Conservation (phyloP, 2,329 filamentous ascomycete genomes). For the Diplocarpon rosae region DNA sequence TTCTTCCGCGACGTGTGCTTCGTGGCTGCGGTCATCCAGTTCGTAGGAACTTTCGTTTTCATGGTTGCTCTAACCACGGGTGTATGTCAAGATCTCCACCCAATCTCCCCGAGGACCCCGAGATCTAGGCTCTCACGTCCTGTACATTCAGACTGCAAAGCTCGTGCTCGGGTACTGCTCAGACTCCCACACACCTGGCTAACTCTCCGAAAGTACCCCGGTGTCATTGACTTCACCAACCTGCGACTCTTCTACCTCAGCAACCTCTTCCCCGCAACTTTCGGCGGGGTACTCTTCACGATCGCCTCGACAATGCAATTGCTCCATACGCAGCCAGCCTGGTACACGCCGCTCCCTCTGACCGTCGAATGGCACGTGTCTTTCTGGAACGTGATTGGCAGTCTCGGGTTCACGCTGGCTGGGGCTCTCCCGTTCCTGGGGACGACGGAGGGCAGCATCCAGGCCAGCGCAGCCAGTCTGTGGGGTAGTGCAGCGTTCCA, state of each 20-base stretch:
- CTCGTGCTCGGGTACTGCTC: too few species aligned
- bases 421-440: conserved; percentile 11
- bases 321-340: conserved; percentile 10
- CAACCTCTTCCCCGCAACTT: conserved; percentile 16
- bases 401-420: conserved; percentile 15
- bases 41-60: conserved; percentile 17
- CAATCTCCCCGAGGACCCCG: too few species aligned
- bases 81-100: too few species aligned
- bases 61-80: conserved; percentile 11
- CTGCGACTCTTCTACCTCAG: conserved; percentile 1
- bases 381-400: conserved; percentile 13
- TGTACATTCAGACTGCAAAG: too few species aligned
- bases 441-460: conserved; percentile 4
- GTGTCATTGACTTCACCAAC: conserved; percentile 13
- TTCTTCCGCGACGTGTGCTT: conserved; percentile 11
- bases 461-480: conserved; percentile 11
- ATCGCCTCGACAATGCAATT: conserved; percentile 9
- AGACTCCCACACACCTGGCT: too few species aligned
- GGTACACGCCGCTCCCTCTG: conserved; percentile 9
- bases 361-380: conserved; percentile 14
- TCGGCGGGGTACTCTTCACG: conserved; percentile 17
- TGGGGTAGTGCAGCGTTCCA: conserved; percentile 20
- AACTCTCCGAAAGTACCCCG: too few species aligned
- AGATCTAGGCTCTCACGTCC: too few species aligned
- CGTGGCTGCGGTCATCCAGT: conserved; percentile 9